Evolutionary conservation across 306 rosid genomes (phyloP).

Genomic region (Bauhinia variegata): DNA sequence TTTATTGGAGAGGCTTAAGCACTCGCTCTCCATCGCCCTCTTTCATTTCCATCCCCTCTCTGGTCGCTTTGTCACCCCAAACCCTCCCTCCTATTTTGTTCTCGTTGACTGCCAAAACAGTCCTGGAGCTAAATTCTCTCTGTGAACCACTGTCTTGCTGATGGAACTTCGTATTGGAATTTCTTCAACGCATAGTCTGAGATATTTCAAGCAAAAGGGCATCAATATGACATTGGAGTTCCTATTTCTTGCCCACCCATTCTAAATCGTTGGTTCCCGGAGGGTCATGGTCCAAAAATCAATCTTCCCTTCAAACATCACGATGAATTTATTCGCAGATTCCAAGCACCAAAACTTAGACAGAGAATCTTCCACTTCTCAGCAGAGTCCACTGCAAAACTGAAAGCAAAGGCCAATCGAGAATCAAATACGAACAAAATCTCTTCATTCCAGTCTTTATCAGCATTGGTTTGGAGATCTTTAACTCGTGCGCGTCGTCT

Average conservation of each 20-base stretch:
- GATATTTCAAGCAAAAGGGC: constrained; percentile 47
- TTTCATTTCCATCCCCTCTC: constrained; percentile 68
- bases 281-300: constrained; percentile 41
- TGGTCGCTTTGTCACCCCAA: constrained; percentile 51
- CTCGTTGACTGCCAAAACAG: constrained; percentile 48
- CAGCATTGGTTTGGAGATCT: constrained; percentile 61
- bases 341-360: constrained; percentile 44
- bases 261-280: constrained; percentile 55
- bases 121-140: constrained; percentile 61
- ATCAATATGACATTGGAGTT: not conserved
- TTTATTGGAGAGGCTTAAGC: constrained; percentile 49
- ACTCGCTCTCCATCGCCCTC: constrained; percentile 57
- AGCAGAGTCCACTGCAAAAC: constrained; percentile 50
- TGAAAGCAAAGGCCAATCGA: constrained; percentile 62
- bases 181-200: constrained; percentile 65
- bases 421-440: constrained; percentile 41
- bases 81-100: constrained; percentile 39
- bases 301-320: constrained; percentile 54
- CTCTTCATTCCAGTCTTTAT: constrained; percentile 63
- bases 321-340: constrained; percentile 49
- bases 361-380: constrained; percentile 68
- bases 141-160: constrained; percentile 52
- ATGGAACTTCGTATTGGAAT: constrained; percentile 67
- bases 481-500: constrained; percentile 50
- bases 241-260: constrained; percentile 42